Base-by-base conservation (phyloP, 2,329 filamentous ascomycete species). In the Fusarium burgessii region DNA sequence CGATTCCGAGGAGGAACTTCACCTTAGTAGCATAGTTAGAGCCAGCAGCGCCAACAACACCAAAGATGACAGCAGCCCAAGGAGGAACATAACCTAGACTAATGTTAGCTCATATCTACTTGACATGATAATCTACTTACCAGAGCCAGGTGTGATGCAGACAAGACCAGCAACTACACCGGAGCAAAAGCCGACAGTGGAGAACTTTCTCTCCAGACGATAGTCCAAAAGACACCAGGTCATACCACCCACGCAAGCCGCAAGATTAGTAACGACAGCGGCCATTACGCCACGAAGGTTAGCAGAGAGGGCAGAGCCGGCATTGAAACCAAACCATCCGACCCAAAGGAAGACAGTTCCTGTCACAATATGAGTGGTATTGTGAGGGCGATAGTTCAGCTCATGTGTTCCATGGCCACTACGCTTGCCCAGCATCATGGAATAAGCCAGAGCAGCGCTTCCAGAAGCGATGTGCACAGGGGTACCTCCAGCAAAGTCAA, bases 291-390 rank as follows among this genome's bases (percentile, higher is more conserved):
- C 93, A 51, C 94, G 91, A 77, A 97, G 81, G 80, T 96, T 97
- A 55, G 93, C 93, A 51, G 90, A 86, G 59, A 96, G 85, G 17
- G 93, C 94, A 18, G 92, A 94, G 71, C 94, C 94, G 52, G 93
- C 93, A 76, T 97, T 97, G 89, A 97, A 97, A 50, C 94, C 94
- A 77, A 97, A 97, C 94, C 94, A 97, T 58, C 94, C 94, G 18
- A 97, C 92, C 94, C 94, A 97, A 18, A 97, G 90, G 83, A 97
- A 97, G 49, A 97, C 93, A 6, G 94, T 97, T 33, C 94, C 94
- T 60, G 97, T 92, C 56, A 97, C 93, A 74, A 97, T 94, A 80
- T 97, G 93, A 7, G 94, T 96, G 49, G 97, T 93, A 76, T 97
- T 97, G 84, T 97, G 94, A 13, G 94, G 94, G 54, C 94, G 92